Percentiles rank a stretch among this genome's conserved stretches.
Conservation (phyloP, 106 monocot species). For the Dendrobium officinale region DNA sequence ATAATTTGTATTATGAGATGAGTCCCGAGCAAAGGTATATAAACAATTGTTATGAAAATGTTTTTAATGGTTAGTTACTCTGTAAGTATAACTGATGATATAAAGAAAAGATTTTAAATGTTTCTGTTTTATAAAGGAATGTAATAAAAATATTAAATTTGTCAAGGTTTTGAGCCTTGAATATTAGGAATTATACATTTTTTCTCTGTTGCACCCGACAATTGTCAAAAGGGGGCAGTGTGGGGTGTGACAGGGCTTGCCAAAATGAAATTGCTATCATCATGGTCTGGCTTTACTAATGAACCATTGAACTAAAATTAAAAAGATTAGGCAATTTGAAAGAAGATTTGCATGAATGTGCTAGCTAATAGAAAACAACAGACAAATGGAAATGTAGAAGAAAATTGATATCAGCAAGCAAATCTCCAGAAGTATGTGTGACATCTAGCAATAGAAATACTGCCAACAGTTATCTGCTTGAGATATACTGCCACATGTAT, state of each 20-base stretch:
- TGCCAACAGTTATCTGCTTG: neutral
- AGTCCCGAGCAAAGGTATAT: too few species aligned
- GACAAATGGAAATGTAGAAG: neutral
- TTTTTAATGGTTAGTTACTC: too few species aligned
- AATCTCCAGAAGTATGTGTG: neutral
- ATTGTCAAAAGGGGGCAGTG: neutral
- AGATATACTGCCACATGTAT: neutral
- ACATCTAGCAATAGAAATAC: neutral
- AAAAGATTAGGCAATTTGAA: neutral
- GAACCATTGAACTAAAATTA: neutral
- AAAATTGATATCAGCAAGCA: neutral
- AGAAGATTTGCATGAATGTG: neutral
- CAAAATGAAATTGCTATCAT: slow-evolving; percentile 1
- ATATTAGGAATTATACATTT: too few species aligned
- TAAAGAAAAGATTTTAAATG: too few species aligned
- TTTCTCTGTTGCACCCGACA: too few species aligned
- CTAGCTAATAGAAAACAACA: neutral
- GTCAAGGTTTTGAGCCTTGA: too few species aligned
- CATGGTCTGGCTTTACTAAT: neutral
- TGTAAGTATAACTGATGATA: too few species aligned
- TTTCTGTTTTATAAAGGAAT: too few species aligned
- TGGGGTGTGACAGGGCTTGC: neutral
- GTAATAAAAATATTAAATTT: too few species aligned
- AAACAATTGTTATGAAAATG: too few species aligned
- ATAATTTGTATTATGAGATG: too few species aligned